Base-by-base conservation (phyloP, 228 moss, liverwort and hornwort genomes). In the Sphagnum fallax region DNA sequence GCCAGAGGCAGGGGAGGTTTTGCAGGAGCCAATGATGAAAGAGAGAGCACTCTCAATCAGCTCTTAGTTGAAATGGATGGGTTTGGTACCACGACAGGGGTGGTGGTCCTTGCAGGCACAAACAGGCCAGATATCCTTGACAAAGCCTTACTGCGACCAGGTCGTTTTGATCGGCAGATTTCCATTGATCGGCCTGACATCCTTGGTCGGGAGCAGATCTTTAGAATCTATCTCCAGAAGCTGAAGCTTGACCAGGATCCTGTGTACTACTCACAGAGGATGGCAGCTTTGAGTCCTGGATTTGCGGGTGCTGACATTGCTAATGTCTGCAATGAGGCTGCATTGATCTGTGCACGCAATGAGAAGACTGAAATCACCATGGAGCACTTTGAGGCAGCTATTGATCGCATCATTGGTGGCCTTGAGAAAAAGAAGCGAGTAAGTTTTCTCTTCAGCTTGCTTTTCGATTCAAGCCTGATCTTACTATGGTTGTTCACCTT, bases 271-370 rank as follows among this genome's bases (percentile, higher is more conserved):
- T 98, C 98, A 16, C 93, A 98, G 73, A 79, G 94, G 47, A 85
- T 98, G 83, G 98, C 94, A 52, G 98, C 98, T 70, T 72, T 98
- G 50, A 98, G 93, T 67, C 98, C 98, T 67, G 94, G 98, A 49
- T 98, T 98, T 80, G 98, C 98, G 15, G 98, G 98, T 75, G 98
- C 98, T 60, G 98, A 98, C 73, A 93, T 98, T 68, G 93, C 98
- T 15, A 98, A 98, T 71, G 98, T 98, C 13, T 93, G 93, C 77
- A 98, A 98, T 50, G 98, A 98, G 79, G 98, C 94, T 75, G 98
- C 98, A 8, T 76, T 98, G 5, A 98, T 93, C 64, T 91, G 91
- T 70, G 94, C 98, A 53, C 84, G 94, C 65, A 66, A 98, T 70
- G 98, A 98, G 52, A 98, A 93, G 75, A 82, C 83, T 12, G 76